phyloP scores from a whole-genome alignment of 2,329 filamentous ascomycete genomes.

The Purpureocillium takamizusanense region DNA sequence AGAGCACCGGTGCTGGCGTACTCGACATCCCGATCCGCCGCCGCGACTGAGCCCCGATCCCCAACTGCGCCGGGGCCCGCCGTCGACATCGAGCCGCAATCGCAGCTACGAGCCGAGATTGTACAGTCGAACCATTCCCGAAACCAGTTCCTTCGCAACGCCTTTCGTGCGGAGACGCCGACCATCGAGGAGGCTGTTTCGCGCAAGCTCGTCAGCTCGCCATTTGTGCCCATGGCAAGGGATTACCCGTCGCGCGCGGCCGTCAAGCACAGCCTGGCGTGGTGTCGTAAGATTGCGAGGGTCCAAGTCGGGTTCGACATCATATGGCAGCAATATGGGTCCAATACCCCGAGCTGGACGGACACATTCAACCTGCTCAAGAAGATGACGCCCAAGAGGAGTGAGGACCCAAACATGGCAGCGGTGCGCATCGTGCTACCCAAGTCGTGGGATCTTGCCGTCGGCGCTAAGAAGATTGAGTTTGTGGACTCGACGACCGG shows the following conservation, averaged over 20 bases:
- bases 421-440: constrained; percentile 27
- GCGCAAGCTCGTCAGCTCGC: constrained; percentile 12
- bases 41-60: neutral
- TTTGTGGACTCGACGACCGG: constrained; percentile 25
- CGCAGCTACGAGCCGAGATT: neutral
- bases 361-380: constrained; percentile 27
- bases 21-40: neutral
- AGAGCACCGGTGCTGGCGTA: constrained; percentile 1
- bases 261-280: constrained; percentile 12
- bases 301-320: constrained; percentile 27
- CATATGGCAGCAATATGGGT: constrained; percentile 19
- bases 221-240: constrained; percentile 17
- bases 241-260: constrained; percentile 17
- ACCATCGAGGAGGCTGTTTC: constrained; percentile 10
- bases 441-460: constrained; percentile 21
- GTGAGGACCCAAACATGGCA: constrained; percentile 21
- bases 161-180: constrained; percentile 15
- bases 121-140: constrained; percentile 10
- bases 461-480: constrained; percentile 21
- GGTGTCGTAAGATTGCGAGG: constrained; percentile 15
- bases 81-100: constrained; percentile 5
- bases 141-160: constrained; percentile 18
- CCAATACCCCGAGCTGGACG: constrained; percentile 28
- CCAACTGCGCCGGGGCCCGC: neutral
- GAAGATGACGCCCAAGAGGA: constrained; percentile 23